Percentiles rank a stretch among this genome's conserved stretches.
Conservation (phyloP, 2,329 filamentous ascomycete genomes). For the Rhynchosporium agropyri region DNA sequence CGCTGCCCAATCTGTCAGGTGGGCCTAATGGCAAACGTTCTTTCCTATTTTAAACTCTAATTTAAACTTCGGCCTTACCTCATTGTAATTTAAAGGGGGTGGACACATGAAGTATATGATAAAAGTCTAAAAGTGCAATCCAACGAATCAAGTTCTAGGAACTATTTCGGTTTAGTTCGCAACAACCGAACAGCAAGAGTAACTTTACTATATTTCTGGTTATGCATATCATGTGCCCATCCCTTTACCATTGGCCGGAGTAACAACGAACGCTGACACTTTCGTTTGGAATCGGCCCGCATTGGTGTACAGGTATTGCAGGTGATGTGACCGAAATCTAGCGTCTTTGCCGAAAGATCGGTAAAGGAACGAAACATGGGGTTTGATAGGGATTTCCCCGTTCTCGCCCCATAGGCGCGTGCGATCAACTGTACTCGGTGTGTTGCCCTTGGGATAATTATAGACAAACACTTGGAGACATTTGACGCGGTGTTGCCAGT, state of each 20-base stretch:
- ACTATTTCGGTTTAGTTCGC: too few species aligned
- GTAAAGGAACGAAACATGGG: slow-evolving; percentile 1
- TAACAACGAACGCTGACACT: not conserved
- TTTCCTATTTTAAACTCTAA: not conserved
- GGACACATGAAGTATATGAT: too few species aligned
- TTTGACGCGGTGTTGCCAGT: not conserved
- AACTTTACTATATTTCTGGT: too few species aligned
- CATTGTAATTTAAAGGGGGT: too few species aligned
- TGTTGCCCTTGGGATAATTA: not conserved
- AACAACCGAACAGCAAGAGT: too few species aligned
- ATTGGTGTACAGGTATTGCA: not conserved
- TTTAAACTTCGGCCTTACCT: not conserved
- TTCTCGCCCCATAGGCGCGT: not conserved
- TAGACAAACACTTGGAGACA: not conserved
- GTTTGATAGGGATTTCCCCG: not conserved
- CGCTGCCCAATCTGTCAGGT: slow-evolving; percentile 7
- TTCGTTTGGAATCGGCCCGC: not conserved
- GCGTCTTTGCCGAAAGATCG: not conserved
- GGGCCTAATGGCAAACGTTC: not conserved
- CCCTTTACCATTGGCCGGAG: not conserved
- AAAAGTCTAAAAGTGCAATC: too few species aligned
- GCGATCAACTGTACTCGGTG: slow-evolving; percentile 4
- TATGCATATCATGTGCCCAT: too few species aligned
- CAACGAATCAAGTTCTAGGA: too few species aligned
- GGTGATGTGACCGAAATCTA: not conserved